These are phyloP conservation scores for Sporothrix phasma DNA, from an alignment of 2,329 filamentous ascomycete genomes.

Conservation along the genomic window DNA sequence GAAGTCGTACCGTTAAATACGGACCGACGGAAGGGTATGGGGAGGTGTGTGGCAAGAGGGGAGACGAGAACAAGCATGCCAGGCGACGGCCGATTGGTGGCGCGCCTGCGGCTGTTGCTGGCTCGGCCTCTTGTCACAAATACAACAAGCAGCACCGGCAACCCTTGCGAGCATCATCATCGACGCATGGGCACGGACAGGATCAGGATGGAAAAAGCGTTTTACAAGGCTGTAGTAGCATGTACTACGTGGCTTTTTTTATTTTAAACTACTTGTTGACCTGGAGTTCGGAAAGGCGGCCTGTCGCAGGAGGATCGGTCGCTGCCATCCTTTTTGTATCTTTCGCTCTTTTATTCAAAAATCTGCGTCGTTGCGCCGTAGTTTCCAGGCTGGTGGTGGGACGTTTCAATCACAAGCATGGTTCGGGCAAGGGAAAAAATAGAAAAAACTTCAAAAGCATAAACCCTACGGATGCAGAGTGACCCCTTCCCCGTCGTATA, in stretches of 20 bases:
- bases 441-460: conserved; percentile 5
- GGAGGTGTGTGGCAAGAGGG: background rate
- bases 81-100: background rate
- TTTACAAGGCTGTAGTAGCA: conserved; percentile 11
- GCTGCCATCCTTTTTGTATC: conserved; percentile 27
- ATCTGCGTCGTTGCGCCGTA: conserved; percentile 10
- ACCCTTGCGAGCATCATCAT: background rate
- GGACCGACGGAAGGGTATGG: background rate
- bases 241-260: conserved; percentile 10
- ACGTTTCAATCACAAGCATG: conserved; percentile 32
- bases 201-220: conserved; percentile 1
- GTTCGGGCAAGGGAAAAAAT: conserved; percentile 38
- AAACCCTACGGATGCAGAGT: background rate
- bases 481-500: background rate
- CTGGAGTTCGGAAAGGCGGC: conserved; percentile 14
- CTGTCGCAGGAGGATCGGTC: conserved; percentile 18
- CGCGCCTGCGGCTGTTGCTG: background rate
- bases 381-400: conserved; percentile 34
- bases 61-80: background rate
- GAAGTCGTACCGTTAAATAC: conserved; percentile 92
- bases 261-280: conserved; percentile 12
- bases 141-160: background rate
- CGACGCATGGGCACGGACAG: conserved; percentile 1
- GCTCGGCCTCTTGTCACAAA: background rate
- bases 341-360: conserved; percentile 25